Evolutionary conservation across 2,329 filamentous ascomycete species (phyloP), one percentile per base, ranked within the genome.

Genomic region (Ceratocystis ficicola): DNA sequence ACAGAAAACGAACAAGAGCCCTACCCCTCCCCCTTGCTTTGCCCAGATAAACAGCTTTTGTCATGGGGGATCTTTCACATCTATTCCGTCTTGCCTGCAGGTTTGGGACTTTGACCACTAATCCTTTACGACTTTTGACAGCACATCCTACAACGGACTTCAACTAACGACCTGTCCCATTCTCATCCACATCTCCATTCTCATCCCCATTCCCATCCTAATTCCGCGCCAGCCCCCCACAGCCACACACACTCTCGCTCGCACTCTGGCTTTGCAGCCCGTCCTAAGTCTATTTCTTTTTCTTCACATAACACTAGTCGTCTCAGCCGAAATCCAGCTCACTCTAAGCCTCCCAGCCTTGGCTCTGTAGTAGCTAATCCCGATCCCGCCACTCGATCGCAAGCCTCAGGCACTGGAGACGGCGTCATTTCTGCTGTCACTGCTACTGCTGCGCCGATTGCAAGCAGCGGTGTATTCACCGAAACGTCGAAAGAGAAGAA

Each of bases 131-230:
- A 36, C 44, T 44, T 41, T 41, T 6, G 48, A 44, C 10, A 67
- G 66, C 66, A 67, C 55, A 67, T 67, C 25, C 44, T 67, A 20
- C 50, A 57, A 8, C 52, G 66, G 5, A 65, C 55, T 44, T 61
- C 63, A 48, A 64, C 55, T 10, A 60, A 30, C 25, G 62, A 67
- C 28, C 28, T 61, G 36, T 62, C 62, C 46, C 59, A 57, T 22
- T 12, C 64, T n/a, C 44, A 52, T 32, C 30, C 63, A 44, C 46
- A 52, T 22, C 44, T 36, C 10, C 61, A 59, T 7, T 62, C 52
- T 2, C 52, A 30, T 17, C n/a, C 12, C 7, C 55, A 59, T 30
- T 5, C 55, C 8, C 15, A 32, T 17, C 36, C 55, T 15, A 25
- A 32, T 15, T 15, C 50, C 22, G 25, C 50, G 5, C 30, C 50